Conservation (phyloP, 208 protist species). For the Crithidia expoeki region DNA sequence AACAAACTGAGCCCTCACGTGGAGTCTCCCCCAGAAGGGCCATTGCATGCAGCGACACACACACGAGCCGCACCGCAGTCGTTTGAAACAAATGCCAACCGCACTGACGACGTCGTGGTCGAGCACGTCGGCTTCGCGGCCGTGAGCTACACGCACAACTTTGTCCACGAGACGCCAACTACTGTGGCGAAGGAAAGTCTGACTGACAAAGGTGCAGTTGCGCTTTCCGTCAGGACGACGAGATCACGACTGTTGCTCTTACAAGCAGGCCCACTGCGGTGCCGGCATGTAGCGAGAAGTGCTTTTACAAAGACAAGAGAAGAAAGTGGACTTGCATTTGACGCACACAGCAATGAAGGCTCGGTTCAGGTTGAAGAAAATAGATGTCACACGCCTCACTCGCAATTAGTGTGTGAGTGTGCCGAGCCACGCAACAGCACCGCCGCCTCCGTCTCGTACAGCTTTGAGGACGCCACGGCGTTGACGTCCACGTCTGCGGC, state of each 20-base stretch:
- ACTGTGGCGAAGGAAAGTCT: not conserved
- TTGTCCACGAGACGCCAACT: slow-evolving; percentile 7
- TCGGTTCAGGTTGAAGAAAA: not conserved
- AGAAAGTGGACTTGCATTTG: not conserved
- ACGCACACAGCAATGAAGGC: no score
- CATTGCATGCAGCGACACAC: not conserved
- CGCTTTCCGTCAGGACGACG: not conserved
- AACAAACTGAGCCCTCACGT: no score
- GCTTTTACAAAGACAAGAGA: not conserved
- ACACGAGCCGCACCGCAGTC: not conserved
- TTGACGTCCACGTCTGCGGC: not conserved
- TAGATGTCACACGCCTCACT: not conserved
- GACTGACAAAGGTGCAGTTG: not conserved
- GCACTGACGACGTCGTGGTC: not conserved
- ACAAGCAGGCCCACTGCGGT: slow-evolving; percentile 15
- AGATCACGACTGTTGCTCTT: slow-evolving; percentile 16
- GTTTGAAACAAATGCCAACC: not conserved
- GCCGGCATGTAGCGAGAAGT: not conserved
- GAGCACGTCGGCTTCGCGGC: slow-evolving; percentile 45
- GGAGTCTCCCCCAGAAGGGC: no score
- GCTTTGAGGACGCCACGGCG: slow-evolving; percentile 5
- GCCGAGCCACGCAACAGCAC: not conserved
- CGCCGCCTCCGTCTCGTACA: slow-evolving; percentile 6
- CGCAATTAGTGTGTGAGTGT: not conserved
- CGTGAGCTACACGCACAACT: slow-evolving; percentile 56